phyloP scores from a whole-genome alignment of 352 stramenopile species.

The Phytopythium helicoides region DNA sequence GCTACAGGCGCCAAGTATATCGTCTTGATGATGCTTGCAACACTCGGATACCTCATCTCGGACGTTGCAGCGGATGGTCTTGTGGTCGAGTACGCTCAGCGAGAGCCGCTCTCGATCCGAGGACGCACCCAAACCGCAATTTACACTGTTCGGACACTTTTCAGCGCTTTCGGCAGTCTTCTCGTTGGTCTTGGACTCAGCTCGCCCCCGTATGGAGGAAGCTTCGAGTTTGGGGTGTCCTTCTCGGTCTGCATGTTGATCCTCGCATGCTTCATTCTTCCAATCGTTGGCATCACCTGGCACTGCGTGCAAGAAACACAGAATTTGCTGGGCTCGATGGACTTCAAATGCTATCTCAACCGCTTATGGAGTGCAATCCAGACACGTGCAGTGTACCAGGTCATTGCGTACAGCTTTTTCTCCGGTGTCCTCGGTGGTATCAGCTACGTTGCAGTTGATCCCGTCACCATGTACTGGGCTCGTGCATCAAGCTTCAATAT shows the following conservation, averaged over 20 bases:
- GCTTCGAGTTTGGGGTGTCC: slow-evolving; percentile 40
- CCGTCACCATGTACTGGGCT: slow-evolving; percentile 39
- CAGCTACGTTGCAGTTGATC: slow-evolving; percentile 22
- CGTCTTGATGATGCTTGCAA: slow-evolving; percentile 49
- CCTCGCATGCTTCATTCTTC: slow-evolving; percentile 31
- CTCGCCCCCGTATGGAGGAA: slow-evolving; percentile 36
- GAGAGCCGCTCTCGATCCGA: slow-evolving; percentile 47
- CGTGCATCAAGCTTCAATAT: slow-evolving; percentile 36
- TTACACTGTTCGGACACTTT: slow-evolving; percentile 42
- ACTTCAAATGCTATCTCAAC: slow-evolving; percentile 21
- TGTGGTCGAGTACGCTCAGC: slow-evolving; percentile 55
- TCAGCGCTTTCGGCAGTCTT: slow-evolving; percentile 33
- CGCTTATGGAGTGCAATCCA: slow-evolving; percentile 24
- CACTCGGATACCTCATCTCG: slow-evolving; percentile 50
- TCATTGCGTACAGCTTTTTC: slow-evolving; percentile 37
- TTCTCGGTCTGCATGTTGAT: slow-evolving; percentile 38
- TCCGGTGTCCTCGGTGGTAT: slow-evolving; percentile 27
- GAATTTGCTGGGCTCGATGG: background rate
- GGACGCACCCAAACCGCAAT: slow-evolving; percentile 51
- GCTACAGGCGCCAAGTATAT: slow-evolving; percentile 40
- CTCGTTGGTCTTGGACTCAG: slow-evolving; percentile 44
- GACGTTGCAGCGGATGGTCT: slow-evolving; percentile 52
- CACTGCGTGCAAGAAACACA: slow-evolving; percentile 38
- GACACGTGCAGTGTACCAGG: slow-evolving; percentile 35
- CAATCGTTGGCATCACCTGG: slow-evolving; percentile 46